phyloP scores from a whole-genome alignment of 2,329 filamentous ascomycete species.

The Scedosporium apiospermum region DNA sequence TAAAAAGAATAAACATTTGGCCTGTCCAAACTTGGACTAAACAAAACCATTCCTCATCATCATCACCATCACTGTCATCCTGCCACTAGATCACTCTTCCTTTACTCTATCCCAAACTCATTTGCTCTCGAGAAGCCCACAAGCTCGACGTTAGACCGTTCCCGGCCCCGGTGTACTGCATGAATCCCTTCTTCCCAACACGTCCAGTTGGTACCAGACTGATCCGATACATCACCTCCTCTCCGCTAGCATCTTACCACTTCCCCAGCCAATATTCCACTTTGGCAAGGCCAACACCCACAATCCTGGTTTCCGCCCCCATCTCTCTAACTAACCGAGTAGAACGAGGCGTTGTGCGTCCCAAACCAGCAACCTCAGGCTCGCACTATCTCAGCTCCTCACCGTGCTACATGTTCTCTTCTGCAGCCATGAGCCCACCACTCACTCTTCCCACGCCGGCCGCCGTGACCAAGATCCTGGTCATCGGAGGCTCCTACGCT shows the following conservation, averaged over 20 bases:
- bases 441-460: background rate
- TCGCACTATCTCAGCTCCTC: background rate
- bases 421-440: background rate
- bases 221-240: background rate
- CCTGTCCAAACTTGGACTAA: background rate
- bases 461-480: conserved; percentile 37
- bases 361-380: background rate
- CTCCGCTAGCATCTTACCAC: background rate
- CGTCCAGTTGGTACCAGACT: background rate
- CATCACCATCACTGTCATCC: background rate
- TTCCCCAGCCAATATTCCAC: background rate
- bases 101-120: background rate
- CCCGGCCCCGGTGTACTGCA: background rate
- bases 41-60: background rate
- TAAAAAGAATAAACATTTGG: background rate
- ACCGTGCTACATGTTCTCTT: background rate
- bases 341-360: background rate
- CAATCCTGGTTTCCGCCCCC: background rate
- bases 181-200: background rate
- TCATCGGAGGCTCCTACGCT: conserved; percentile 65
- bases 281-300: background rate
- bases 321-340: background rate
- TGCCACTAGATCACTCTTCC: background rate
- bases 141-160: background rate
- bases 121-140: background rate